phyloP scores from a whole-genome alignment of 2,329 filamentous ascomycete species.

The Alternaria panax region DNA sequence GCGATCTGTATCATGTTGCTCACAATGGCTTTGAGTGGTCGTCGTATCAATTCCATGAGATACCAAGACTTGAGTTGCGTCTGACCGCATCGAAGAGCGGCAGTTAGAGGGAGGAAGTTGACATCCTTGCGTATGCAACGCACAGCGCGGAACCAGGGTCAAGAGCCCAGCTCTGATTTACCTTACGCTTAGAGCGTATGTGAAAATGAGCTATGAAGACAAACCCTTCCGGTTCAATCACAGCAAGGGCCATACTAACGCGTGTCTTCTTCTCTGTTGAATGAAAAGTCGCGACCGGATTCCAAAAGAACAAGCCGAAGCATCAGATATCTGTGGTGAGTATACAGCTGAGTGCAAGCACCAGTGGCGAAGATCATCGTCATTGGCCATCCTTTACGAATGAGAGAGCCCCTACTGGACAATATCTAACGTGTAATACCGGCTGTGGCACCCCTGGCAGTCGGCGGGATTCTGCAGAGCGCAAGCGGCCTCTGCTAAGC shows the following conservation, averaged over 20 bases:
- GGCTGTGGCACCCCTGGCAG: conserved; percentile 10
- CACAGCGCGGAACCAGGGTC: neutral
- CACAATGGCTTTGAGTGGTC: neutral
- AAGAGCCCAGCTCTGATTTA: neutral
- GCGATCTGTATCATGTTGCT: neutral
- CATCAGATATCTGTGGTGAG: neutral
- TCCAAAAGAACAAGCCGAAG: neutral
- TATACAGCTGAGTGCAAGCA: neutral
- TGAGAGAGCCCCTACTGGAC: neutral
- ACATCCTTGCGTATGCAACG: neutral
- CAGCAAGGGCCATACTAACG: neutral
- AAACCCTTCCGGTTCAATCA: neutral
- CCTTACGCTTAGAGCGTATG: neutral
- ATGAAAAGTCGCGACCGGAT: neutral
- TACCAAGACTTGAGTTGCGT: neutral
- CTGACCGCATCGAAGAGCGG: neutral
- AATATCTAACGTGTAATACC: conserved; percentile 5
- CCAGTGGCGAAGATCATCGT: neutral
- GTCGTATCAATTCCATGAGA: neutral
- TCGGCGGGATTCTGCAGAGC: conserved; percentile 15
- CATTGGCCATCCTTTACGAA: neutral
- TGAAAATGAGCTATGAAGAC: neutral
- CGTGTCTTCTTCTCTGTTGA: neutral
- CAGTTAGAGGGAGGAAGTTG: neutral
- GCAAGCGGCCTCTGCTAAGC: conserved; percentile 1